Evolutionary conservation across 768 basidiomycete genomes (phyloP), one percentile per base, ranked within the genome.

Genomic region (Imleria badia): DNA sequence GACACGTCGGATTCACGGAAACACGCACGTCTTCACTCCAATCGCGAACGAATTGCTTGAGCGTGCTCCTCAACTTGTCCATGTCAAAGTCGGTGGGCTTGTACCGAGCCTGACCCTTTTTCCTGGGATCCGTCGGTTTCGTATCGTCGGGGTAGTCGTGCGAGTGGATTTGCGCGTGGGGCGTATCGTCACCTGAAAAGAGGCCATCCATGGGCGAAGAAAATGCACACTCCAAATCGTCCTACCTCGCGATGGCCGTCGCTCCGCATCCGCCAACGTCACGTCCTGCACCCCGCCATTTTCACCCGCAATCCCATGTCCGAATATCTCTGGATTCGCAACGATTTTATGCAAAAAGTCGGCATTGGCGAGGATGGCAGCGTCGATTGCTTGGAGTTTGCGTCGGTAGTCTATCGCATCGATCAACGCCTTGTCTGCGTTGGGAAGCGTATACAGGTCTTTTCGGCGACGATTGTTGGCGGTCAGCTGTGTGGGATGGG

Each of bases 31-130:
- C 87, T 59, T 77, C 80, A 55, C 89, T 91, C 94, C 95, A 98
- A 66, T 98, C 94, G 13, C 94, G 80, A 11, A 94, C 94, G 48
- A 96, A 87, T 63, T 96, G 94, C 65, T 96, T 92, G 36, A 98
- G 72, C 0, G 94, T 96, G 64, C 92, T 94, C 54, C 94, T 76
- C 38, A 98, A 75, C 66, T 96, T 95, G 67, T 97, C 93, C 84
- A 90, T 88, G 61, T 93, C 89, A 56, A 81, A 81, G 35, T 91
- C 89, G 0, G 81, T 83, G 1, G 85, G 81, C 53, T 73, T 77
- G 60, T 78, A 79, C 45, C 6, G 26, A 3, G 26, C 26, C 26
- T 26, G 26, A 6, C 26, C 26, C 26, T 26, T 26, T 26, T 26
- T 26, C 26, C 26, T 26, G 26, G 26, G 26, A 26, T 26, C 26